Base-by-base conservation (phyloP, 2,329 filamentous ascomycete genomes). In the Dothistroma pini region DNA sequence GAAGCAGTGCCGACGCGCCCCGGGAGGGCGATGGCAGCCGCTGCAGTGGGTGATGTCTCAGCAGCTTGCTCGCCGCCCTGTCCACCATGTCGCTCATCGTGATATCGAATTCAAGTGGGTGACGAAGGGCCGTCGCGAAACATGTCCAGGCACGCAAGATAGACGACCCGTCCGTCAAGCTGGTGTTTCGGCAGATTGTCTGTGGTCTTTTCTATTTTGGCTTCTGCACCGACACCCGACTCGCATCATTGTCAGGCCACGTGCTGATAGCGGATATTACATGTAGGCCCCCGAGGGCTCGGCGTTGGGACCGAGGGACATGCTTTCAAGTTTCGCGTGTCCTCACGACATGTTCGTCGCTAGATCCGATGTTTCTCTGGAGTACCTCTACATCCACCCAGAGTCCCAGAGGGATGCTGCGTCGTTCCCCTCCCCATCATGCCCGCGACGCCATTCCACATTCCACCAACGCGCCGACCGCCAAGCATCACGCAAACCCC, bases 1-100 rank as follows among this genome's bases (percentile, higher is more conserved):
- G 89, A 48, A 90, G 73, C 10, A 84, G 62, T 22, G 88, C 81
- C 1, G 89, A 91, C 59, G 84, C 68, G 47, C 82, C 82, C 61
- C 83, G 83, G 1, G 87, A 87, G 0, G 89, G 89, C 61, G 88
- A 87, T 2, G 80, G 71, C 21, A 90, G 76, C 44, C 86, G 81
- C 75, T 91, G 89, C 4, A 89, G 80, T 49, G 83, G 84, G 76
- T 91, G 87, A 51, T 70, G 73, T 54, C 71, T 69, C 57, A 74
- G 68, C 55, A 75, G 64, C 62, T 68, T 58, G 34, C 63, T 62
- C 16, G 71, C 65, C 8, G 66, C 54, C 41, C 54, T 59, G n/a
- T 52, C 52, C 9, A 53, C 58, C 53, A 44, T 56, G 48, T 29
- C 22, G 48, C 29, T 29, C 48, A 31, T 51, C 10, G 19, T 51